These are phyloP conservation scores for Starmerella scarabaei DNA, from an alignment of 805 yeast species.

Conservation along the genomic window DNA sequence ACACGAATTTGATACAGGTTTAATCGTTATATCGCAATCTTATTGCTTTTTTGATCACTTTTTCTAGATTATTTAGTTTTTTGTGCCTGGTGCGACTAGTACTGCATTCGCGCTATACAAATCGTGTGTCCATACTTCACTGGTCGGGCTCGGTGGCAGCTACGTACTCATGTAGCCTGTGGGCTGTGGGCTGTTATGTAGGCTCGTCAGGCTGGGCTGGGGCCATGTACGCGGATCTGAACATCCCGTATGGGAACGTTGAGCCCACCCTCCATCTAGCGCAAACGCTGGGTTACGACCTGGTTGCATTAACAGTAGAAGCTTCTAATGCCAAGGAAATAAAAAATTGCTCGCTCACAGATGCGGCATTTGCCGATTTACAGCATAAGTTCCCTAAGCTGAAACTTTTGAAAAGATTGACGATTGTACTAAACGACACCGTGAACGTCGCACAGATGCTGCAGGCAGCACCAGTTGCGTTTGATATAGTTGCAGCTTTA, in stretches of 20 bases:
- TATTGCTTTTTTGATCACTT: no score
- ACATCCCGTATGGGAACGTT: constrained; percentile 27
- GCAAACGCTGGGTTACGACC: constrained; percentile 46
- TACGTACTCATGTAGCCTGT: no score
- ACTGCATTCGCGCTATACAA: no score
- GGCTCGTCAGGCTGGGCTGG: no score
- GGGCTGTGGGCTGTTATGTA: no score
- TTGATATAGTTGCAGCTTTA: constrained; percentile 70
- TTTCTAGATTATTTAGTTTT: no score
- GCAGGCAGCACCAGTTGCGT: constrained; percentile 26
- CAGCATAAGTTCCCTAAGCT: constrained; percentile 31
- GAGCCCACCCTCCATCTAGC: constrained; percentile 21
- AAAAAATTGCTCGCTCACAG: constrained; percentile 17
- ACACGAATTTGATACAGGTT: no score
- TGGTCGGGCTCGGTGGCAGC: no score
- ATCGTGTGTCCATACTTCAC: no score
- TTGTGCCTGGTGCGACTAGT: no score
- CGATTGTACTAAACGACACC: constrained; percentile 56
- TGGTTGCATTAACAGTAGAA: constrained; percentile 59
- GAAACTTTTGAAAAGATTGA: constrained; percentile 53
- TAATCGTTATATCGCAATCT: no score
- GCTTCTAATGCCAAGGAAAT: constrained; percentile 14
- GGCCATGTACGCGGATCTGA: constrained; percentile 27
- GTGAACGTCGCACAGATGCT: constrained; percentile 11
- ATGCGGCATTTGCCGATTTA: constrained; percentile 23